A percentile compares a stretch with the other conserved stretches of the same genome.
Conservation (phyloP, 345 rosid genomes). For the Brassica rapa region DNA sequence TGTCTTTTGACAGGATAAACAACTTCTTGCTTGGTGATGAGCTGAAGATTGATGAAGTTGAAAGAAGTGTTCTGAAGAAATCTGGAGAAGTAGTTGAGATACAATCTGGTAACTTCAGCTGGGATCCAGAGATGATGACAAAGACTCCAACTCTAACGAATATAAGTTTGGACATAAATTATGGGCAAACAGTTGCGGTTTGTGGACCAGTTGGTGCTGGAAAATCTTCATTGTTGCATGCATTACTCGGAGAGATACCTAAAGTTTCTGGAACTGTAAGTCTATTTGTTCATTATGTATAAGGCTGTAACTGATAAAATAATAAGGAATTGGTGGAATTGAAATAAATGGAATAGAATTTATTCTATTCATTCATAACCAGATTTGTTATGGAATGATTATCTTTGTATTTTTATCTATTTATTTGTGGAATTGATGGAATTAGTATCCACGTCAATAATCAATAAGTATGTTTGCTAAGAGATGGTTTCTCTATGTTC, state of each 20-base stretch:
- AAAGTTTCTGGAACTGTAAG: conserved; percentile 72
- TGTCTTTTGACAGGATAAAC: conserved; percentile 61
- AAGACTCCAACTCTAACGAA: conserved; percentile 44
- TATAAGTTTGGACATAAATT: conserved; percentile 48
- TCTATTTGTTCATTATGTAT: too few species aligned
- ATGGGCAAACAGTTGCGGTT: conserved; percentile 65
- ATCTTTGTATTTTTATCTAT: too few species aligned
- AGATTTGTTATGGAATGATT: too few species aligned
- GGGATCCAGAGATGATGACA: conserved; percentile 57
- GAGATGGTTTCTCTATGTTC: conserved; percentile 10
- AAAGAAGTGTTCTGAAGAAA: conserved; percentile 26
- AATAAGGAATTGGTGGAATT: too few species aligned
- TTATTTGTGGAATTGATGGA: too few species aligned
- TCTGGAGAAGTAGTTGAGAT: conserved; percentile 44
- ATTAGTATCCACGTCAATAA: too few species aligned
- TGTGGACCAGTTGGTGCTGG: conserved; percentile 86
- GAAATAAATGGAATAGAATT: too few species aligned
- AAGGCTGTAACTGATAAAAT: too few species aligned
- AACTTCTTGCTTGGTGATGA: conserved; percentile 65
- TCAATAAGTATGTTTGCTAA: not conserved
- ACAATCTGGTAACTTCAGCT: conserved; percentile 61
- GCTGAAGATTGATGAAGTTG: conserved; percentile 44
- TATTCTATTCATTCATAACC: too few species aligned
- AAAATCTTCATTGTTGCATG: conserved; percentile 68
- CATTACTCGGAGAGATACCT: conserved; percentile 70